Evolutionary conservation across 257 asterid species (phyloP).

Genomic region (Plantago elongata): DNA sequence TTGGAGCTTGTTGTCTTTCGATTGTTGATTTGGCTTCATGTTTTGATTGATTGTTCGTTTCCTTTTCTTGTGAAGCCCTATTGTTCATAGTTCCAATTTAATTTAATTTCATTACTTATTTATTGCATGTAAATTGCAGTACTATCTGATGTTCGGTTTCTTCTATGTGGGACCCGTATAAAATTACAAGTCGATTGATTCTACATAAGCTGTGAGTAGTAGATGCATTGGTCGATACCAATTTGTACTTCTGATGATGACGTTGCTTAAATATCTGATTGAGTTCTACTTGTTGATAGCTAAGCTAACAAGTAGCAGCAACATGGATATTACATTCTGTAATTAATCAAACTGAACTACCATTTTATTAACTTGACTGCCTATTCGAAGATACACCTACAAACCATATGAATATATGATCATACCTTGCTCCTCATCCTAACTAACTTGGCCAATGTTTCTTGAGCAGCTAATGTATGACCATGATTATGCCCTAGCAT

Average conservation of each 20-base stretch:
- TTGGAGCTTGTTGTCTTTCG: too few species aligned
- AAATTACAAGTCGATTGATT: too few species aligned
- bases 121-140: neutral
- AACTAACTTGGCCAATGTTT: slow-evolving; percentile 71
- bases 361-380: neutral
- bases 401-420: neutral
- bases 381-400: slow-evolving; percentile 6
- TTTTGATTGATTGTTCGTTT: too few species aligned
- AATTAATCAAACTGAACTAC: slow-evolving; percentile 29
- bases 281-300: too few species aligned
- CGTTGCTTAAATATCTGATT: too few species aligned
- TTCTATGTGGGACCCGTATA: too few species aligned
- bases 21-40: too few species aligned
- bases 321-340: slow-evolving; percentile 16
- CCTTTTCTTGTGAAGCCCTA: slow-evolving; percentile 14
- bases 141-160: too few species aligned
- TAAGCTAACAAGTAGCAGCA: slow-evolving; percentile 8
- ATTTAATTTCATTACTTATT: neutral
- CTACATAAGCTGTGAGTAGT: too few species aligned
- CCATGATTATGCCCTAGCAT: slow-evolving; percentile 81
- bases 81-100: slow-evolving; percentile 15
- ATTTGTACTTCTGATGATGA: too few species aligned
- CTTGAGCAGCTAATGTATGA: slow-evolving; percentile 82
- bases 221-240: too few species aligned
- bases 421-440: slow-evolving; percentile 86